A percentile compares a stretch with the other conserved stretches of the same genome.
Conservation (phyloP, 2,329 filamentous ascomycete genomes). For the Lizonia empirigonia region DNA sequence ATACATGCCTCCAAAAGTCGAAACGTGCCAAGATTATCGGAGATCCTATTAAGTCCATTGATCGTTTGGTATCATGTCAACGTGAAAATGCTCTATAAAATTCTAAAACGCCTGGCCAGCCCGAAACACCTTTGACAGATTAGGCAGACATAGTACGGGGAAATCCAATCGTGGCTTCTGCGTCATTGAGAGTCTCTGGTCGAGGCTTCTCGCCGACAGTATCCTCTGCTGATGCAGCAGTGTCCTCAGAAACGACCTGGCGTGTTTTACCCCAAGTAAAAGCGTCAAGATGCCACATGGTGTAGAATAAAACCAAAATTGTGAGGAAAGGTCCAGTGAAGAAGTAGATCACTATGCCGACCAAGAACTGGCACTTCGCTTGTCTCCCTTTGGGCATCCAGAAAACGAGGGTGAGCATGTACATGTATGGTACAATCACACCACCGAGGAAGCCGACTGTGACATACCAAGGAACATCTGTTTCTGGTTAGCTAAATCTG, state of each 20-base stretch:
- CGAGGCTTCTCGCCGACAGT: too few relatives aligned
- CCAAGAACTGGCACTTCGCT: conserved; percentile 35
- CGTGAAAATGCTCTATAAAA: too few relatives aligned
- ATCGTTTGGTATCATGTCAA: too few relatives aligned
- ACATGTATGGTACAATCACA: conserved; percentile 38
- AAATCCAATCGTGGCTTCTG: too few relatives aligned
- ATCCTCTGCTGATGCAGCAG: neutral
- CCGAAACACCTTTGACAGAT: too few relatives aligned
- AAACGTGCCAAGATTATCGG: too few relatives aligned
- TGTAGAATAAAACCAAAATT: conserved; percentile 52
- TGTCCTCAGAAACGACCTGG: conserved; percentile 18
- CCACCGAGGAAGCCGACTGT: conserved; percentile 31
- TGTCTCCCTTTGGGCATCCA: conserved; percentile 33
- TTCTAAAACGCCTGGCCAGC: too few relatives aligned
- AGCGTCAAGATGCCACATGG: conserved; percentile 52
- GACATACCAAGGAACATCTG: conserved; percentile 16
- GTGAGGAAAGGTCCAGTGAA: conserved; percentile 51
- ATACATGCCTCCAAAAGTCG: too few relatives aligned
- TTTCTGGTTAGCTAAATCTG: neutral
- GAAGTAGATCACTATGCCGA: conserved; percentile 35
- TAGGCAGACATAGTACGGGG: too few relatives aligned
- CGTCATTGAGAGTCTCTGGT: too few relatives aligned
- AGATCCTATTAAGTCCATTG: too few relatives aligned
- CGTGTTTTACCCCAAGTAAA: conserved; percentile 57
- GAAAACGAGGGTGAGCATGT: conserved; percentile 34